Percentiles rank a stretch among this genome's conserved stretches.
Evolutionary conservation across 768 basidiomycete species (phyloP).

Genomic region (Pleurotus salmoneostramineus): DNA sequence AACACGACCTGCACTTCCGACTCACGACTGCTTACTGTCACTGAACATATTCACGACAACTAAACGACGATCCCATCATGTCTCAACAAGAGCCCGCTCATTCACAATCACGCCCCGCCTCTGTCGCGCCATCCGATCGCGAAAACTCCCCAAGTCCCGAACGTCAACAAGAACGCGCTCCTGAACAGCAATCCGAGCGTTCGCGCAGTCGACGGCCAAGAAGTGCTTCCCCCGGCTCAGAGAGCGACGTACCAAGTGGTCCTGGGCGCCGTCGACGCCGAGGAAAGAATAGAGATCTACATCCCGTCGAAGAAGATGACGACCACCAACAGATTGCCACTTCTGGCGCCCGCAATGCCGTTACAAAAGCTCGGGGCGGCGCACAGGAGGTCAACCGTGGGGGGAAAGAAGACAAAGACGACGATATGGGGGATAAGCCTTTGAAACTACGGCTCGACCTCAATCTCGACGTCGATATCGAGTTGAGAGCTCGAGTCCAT

Average conservation of each 20-base stretch:
- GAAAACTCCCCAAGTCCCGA: background rate
- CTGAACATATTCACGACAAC: background rate
- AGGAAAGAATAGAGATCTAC: conserved; percentile 2
- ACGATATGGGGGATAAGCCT: conserved; percentile 10
- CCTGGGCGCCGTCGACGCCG: background rate
- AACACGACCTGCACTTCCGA: too few species aligned
- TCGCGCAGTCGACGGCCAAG: background rate
- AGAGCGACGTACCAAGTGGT: background rate
- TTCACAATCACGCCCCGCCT: background rate
- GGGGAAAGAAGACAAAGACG: background rate
- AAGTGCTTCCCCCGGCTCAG: background rate
- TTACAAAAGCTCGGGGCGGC: background rate
- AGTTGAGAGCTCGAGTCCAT: conserved; percentile 11
- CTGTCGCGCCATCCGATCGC: background rate
- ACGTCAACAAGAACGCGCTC: background rate
- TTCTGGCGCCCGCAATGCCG: background rate
- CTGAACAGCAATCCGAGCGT: background rate
- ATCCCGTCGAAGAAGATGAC: background rate
- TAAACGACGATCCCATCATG: background rate
- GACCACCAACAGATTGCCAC: background rate
- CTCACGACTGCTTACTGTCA: too few species aligned
- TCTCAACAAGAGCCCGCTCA: conserved; percentile 1
- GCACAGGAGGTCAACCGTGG: background rate
- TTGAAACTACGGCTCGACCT: conserved; percentile 12
- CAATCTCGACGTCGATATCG: conserved; percentile 13